Base-by-base conservation (phyloP, 352 stramenopile genomes). In the Phytophthora pinifolia region DNA sequence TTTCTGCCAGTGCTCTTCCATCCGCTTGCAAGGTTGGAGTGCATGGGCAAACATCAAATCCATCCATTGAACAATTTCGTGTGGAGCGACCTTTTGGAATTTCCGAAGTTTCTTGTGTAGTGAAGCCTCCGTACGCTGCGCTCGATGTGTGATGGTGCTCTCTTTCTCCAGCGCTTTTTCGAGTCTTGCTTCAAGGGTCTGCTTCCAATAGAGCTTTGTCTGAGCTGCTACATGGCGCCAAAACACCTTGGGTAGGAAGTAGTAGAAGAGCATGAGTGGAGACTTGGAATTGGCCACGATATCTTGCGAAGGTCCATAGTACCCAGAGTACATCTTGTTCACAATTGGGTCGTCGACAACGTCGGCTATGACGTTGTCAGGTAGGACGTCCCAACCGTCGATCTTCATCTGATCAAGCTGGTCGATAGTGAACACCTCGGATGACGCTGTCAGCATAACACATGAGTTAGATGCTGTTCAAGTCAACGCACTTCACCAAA, bases 401-500 rank as follows among this genome's bases (percentile, higher is more conserved):
- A 12, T 18, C 15, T 33, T 35, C 46, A 62, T 62, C 6, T 37
- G 8, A 12, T 34, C 52, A 13, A 59, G 29, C 22, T 53, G 52
- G 4, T 31, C n/a, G 4, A 36, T 25, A 3, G 12, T 32, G 30
- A 33, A 46, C 2, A 58, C 33, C 17, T 51, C 39, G 0, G 41
- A 46, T 44, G 50, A 51, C 18, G 14, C 50, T 58, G 38, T 49
- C 39, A 58, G 39, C 39, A 58, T 46, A 36, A 50, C 13, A 50
- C 7, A 22, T 2, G 2, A 35, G 31, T 58, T 35, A 57, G 31
- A 43, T 36, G 20, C 4, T 18, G 4, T 49, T 34, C 17, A 31
- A 9, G 30, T 58, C 50, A 58, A 15, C 31, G 35, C 27, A 58
- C 42, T 20, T 44, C 14, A 43, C 39, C n/a, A n/a, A n/a, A n/a